A percentile compares a stretch with the other conserved stretches of the same genome.
These are phyloP conservation scores for Cyclotella baltica DNA, from an alignment of 108 stramenopile genomes.

Conservation along the genomic window DNA sequence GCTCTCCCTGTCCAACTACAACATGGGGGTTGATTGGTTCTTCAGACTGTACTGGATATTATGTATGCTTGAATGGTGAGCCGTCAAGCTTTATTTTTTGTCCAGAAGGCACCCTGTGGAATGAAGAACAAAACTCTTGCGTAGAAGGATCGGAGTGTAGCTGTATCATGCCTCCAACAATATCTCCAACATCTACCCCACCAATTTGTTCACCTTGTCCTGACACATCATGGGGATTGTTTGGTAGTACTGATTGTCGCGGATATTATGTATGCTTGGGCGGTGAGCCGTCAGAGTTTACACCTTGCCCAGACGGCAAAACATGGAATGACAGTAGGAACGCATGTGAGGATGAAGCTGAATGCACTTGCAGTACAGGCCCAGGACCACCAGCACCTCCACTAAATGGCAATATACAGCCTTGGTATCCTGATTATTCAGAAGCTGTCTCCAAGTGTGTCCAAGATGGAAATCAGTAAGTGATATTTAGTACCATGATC, in stretches of 20 bases:
- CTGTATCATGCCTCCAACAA: not conserved
- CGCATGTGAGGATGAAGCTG: not conserved
- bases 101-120: not conserved
- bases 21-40: not conserved
- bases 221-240: not conserved
- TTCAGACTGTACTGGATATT: not conserved
- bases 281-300: not conserved
- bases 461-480: not conserved
- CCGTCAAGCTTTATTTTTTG: not conserved
- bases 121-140: not conserved
- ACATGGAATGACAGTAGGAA: not conserved
- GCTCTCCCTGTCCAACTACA: not conserved
- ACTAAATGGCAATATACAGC: no score
- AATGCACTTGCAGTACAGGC: not conserved
- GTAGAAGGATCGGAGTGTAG: not conserved
- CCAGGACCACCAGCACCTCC: not conserved
- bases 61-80: not conserved
- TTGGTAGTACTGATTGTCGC: not conserved
- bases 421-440: not conserved
- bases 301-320: not conserved
- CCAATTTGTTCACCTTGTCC: not conserved
- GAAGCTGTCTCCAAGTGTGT: not conserved
- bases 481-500: not conserved
- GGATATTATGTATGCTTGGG: not conserved
- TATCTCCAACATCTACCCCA: not conserved